phyloP scores from a whole-genome alignment of 768 basidiomycete genomes.

The Postia placenta region DNA sequence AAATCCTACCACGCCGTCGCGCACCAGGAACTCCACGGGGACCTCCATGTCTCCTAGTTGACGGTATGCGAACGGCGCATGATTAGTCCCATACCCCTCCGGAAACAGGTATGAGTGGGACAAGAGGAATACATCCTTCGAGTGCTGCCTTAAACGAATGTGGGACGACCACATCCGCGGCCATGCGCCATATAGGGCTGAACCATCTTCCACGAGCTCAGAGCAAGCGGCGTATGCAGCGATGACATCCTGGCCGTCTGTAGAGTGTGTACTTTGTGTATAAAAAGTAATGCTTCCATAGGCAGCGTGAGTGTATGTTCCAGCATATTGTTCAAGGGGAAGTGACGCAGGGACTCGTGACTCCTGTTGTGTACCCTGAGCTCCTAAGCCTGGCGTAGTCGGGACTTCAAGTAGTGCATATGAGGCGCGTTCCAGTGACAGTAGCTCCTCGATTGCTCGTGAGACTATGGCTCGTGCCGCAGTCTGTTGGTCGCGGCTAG shows the following conservation, averaged over 20 bases:
- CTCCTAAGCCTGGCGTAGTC: not conserved
- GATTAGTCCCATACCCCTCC: slow-evolving; percentile 28
- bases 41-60: slow-evolving; percentile 3
- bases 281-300: slow-evolving; percentile 36
- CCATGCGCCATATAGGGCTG: slow-evolving; percentile 9
- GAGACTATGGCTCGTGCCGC: not conserved
- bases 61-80: slow-evolving; percentile 8
- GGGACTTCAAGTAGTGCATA: not conserved
- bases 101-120: slow-evolving; percentile 27
- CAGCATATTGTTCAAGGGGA: slow-evolving; percentile 24
- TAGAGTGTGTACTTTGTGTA: slow-evolving; percentile 18
- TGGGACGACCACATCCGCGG: slow-evolving; percentile 30
- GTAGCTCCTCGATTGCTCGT: slow-evolving; percentile 6
- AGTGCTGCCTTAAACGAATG: slow-evolving; percentile 22
- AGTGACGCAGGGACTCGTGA: not conserved
- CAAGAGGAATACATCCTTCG: slow-evolving; percentile 9
- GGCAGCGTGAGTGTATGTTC: slow-evolving; percentile 31
- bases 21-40: slow-evolving; percentile 6
- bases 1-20: slow-evolving; percentile 7
- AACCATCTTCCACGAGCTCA: not conserved
- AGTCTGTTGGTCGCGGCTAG: slow-evolving; percentile 6
- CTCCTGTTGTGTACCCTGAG: not conserved
- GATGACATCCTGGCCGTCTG: slow-evolving; percentile 20
- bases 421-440: not conserved
- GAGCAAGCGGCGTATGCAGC: slow-evolving; percentile 20